Percentiles rank a stretch among this genome's conserved stretches.
phyloP scores from a whole-genome alignment of 1,139 yeast species.

The Saccharomyces hybrid region DNA sequence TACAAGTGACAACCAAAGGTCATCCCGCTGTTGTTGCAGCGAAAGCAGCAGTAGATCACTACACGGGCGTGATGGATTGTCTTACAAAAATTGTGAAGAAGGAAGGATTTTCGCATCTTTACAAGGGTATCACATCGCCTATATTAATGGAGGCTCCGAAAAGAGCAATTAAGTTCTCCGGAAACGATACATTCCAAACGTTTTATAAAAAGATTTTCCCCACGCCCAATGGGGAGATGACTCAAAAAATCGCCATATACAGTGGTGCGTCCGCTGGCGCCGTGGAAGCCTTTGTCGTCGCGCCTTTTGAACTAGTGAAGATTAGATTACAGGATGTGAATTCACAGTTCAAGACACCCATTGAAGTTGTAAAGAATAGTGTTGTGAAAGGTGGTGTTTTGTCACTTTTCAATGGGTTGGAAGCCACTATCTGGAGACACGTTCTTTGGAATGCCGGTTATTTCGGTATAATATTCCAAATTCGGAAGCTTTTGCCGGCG shows the following conservation, averaged over 20 bases:
- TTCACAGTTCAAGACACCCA: constrained; percentile 76
- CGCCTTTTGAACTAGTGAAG: constrained; percentile 82
- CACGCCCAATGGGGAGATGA: constrained; percentile 61
- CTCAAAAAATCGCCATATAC: constrained; percentile 75
- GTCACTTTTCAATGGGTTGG: constrained; percentile 89
- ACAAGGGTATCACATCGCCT: constrained; percentile 93
- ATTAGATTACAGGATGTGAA: constrained; percentile 87
- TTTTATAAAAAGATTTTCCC: constrained; percentile 53
- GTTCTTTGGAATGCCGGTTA: constrained; percentile 96
- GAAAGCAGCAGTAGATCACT: constrained; percentile 45
- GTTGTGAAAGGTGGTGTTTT: constrained; percentile 66
- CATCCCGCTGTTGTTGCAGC: constrained; percentile 31
- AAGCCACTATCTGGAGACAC: constrained; percentile 97
- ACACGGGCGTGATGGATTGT: constrained; percentile 79
- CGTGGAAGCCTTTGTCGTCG: constrained; percentile 91
- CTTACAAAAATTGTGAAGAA: constrained; percentile 70
- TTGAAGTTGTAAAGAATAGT: constrained; percentile 71
- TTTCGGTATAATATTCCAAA: constrained; percentile 89
- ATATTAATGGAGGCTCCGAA: constrained; percentile 98
- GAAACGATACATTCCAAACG: constrained; percentile 95
- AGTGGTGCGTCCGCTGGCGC: constrained; percentile 99
- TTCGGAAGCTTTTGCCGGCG: constrained; percentile 68
- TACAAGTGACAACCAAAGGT: constrained; percentile 51
- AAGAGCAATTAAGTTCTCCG: constrained; percentile 95
- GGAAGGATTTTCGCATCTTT: constrained; percentile 79